Base-by-base conservation (phyloP, 2,329 filamentous ascomycete genomes). In the Coniochaeta sp. region DNA sequence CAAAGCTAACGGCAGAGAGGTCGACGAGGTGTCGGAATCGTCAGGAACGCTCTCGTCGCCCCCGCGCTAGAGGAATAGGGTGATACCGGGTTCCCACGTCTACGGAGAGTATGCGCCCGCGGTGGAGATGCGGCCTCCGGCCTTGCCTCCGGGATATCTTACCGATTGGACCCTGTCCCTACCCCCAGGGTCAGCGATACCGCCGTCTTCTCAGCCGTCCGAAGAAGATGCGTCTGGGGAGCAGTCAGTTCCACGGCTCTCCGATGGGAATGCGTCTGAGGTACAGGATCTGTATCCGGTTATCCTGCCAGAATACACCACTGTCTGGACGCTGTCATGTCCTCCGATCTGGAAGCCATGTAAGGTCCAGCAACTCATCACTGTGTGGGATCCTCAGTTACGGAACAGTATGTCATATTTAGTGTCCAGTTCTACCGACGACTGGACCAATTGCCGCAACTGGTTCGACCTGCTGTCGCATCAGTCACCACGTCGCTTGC, bases 11-110 rank as follows among this genome's bases (percentile, higher is more conserved):
- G 78, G 79, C 6, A 76, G 76, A 52, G 75, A 79, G 52, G 75
- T 76, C 19, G 82, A 84, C 55, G 77, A 72, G 47, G 79, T 79
- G 63, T 84, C 81, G 17, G 83, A 85, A 67, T 83, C 81, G 44
- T 84, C 81, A 0, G 83, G 79, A 19, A 80, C 80, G 0, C 69
- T 83, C 62, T 85, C 82, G 0, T 84, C 82, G 17, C 82, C 82
- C 19, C 80, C 80, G 3, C 69, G 58, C 24, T 65, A 60, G 55
- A 31, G 40, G 16, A 6, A 19, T 40, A 40, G 38, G 9, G 38
- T 12, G 34, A 38, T 38, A 38, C 56, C 58, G 47, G 60, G 55
- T 26, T 61, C 33, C 7, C 28, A 28, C n/a, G 40, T 17, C 50
- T 31, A 26, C 14, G 50, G 50, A 22, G 7, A 44, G 40, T 6